Evolutionary conservation across 2,329 filamentous ascomycete species (phyloP), one percentile per base, ranked within the genome.

Genomic region (Stylonectria norvegica): DNA sequence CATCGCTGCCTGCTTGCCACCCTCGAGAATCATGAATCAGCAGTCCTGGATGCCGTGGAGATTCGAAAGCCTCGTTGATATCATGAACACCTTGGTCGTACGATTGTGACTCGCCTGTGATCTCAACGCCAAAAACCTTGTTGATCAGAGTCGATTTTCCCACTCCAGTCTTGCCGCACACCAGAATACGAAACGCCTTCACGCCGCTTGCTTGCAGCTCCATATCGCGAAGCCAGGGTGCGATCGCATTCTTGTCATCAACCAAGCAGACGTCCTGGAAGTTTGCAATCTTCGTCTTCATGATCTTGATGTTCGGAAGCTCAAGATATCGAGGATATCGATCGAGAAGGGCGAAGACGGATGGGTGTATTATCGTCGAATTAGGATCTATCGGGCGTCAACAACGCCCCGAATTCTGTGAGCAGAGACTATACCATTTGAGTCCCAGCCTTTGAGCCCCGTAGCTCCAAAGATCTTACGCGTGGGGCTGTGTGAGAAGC

Each of bases 61-160:
- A 56, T 9, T 56, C 53, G 7, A 57, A 56, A 0, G 53, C 53
- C 2, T 52, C 49, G 3, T 56, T 56, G 5, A 56, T 57, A 9
- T 56, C 53, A 11, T 56, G 53, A 2, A 56, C 53, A 2, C 53
- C 53, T 6, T 56, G 53, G 0, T 52, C 39, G 7, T 56, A 56
- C 1, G 53, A 55, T 0, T 44, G 15, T 2, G 53, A 56, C 35
- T 56, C 53, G 1, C 45, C 44, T 0, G 53, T 56, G 45, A 56
- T 52, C 18, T 56, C 53, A 16, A 56, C 53, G 1, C 53, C 53
- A 34, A 56, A 56, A 3, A 56, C 53, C 11, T 53, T 56, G 35
- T 56, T 56, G 29, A 56, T 56, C n/a, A 56, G 17, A 0, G 53
- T 56, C n/a, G 53, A 56, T 3, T 56, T 56, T 1, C 53, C 53